phyloP scores from a whole-genome alignment of 768 basidiomycete species.

The Xerocomus potaroensis region DNA sequence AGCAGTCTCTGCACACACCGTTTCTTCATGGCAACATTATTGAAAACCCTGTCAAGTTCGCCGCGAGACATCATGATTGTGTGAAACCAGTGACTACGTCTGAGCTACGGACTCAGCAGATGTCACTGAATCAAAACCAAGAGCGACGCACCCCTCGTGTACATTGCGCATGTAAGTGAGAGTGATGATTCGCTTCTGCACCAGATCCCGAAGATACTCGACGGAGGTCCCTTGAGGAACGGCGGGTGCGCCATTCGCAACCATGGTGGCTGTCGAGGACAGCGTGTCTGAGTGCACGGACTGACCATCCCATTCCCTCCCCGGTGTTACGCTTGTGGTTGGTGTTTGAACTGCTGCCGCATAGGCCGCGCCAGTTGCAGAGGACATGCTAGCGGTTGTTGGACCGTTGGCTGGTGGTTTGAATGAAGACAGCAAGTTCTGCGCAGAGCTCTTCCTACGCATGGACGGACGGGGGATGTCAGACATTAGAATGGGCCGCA shows the following conservation, averaged over 20 bases:
- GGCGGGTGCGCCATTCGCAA: conserved; percentile 31
- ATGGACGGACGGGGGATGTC: conserved; percentile 50
- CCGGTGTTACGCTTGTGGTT: conserved; percentile 35
- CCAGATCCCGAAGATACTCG: conserved; percentile 73
- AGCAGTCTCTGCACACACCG: conserved; percentile 46
- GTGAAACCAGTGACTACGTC: conserved; percentile 84
- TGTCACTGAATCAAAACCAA: not conserved
- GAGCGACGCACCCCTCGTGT: conserved; percentile 72
- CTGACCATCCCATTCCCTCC: conserved; percentile 71
- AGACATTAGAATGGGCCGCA: conserved; percentile 23
- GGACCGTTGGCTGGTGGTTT: conserved; percentile 33
- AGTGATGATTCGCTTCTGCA: conserved; percentile 81
- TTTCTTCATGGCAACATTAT: conserved; percentile 71
- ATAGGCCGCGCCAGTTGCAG: conserved; percentile 37
- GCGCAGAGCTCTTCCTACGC: conserved; percentile 83
- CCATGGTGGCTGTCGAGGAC: conserved; percentile 37
- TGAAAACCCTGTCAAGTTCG: conserved; percentile 74
- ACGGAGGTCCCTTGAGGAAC: conserved; percentile 61
- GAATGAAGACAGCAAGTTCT: conserved; percentile 78
- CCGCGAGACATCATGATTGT: conserved; percentile 73
- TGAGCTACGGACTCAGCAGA: conserved; percentile 26
- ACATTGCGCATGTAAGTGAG: conserved; percentile 82
- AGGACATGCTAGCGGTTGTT: conserved; percentile 31
- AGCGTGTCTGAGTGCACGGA: conserved; percentile 51
- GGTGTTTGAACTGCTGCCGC: conserved; percentile 34